A percentile compares a stretch with the other conserved stretches of the same genome.
Conservation (phyloP, 225 moss, liverwort and hornwort genomes). For the Bryoerythrophyllum caledonicum region DNA sequence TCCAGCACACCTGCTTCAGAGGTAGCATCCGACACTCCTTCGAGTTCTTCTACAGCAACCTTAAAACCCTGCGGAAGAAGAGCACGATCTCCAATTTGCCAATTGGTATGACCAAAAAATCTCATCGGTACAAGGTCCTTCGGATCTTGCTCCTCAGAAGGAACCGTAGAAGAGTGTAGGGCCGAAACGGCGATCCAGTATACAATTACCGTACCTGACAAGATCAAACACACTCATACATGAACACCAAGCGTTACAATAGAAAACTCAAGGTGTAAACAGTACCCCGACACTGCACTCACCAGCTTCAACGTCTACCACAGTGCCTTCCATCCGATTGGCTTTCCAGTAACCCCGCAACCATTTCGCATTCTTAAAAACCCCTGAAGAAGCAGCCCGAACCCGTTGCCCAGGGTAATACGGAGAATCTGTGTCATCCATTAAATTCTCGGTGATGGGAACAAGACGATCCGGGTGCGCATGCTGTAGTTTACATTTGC, state of each 20-base stretch:
- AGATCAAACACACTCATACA: slow-evolving; percentile 30
- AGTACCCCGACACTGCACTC: slow-evolving; percentile 19
- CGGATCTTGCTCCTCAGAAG: slow-evolving; percentile 85
- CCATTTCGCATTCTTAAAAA: slow-evolving; percentile 86
- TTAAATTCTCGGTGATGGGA: slow-evolving; percentile 55
- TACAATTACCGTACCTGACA: slow-evolving; percentile 74
- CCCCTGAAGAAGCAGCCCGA: slow-evolving; percentile 51
- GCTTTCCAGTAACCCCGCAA: slow-evolving; percentile 82
- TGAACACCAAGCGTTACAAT: slow-evolving; percentile 10
- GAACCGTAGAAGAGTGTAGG: slow-evolving; percentile 73
- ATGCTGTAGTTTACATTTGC: slow-evolving; percentile 78
- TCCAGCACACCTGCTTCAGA: slow-evolving; percentile 47
- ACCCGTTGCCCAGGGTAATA: slow-evolving; percentile 94
- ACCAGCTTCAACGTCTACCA: slow-evolving; percentile 83
- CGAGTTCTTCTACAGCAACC: slow-evolving; percentile 43
- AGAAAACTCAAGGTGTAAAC: not conserved
- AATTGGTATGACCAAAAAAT: slow-evolving; percentile 79
- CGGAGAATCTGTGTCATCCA: slow-evolving; percentile 84
- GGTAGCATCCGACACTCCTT: slow-evolving; percentile 50
- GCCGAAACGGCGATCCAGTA: slow-evolving; percentile 84
- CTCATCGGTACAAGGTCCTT: slow-evolving; percentile 73
- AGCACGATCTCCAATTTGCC: slow-evolving; percentile 97
- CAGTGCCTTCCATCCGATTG: slow-evolving; percentile 72
- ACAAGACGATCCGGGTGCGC: slow-evolving; percentile 72
- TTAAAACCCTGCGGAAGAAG: slow-evolving; percentile 63